Conservation (phyloP, 345 rosid species). For the Pseudoturritis turrita region DNA sequence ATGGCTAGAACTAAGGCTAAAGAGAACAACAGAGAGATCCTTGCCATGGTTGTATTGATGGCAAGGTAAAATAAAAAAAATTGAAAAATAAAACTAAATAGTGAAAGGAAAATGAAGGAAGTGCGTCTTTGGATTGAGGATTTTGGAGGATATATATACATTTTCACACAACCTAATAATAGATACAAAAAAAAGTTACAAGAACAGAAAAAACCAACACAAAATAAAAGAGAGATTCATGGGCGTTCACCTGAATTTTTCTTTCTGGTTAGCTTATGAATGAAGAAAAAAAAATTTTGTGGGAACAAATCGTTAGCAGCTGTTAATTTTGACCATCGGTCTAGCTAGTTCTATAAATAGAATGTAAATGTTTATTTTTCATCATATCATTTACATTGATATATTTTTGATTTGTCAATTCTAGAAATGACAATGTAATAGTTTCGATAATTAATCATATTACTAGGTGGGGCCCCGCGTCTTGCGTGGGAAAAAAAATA, state of each 20-base stretch:
- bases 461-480: too few species aligned
- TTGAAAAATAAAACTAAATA: background rate
- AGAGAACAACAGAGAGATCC: slow-evolving; percentile 32
- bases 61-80: background rate
- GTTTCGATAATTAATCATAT: background rate
- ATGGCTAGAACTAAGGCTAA: slow-evolving; percentile 25
- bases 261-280: background rate
- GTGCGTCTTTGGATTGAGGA: slow-evolving; percentile 9
- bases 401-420: background rate
- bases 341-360: background rate
- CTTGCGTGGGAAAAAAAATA: too few species aligned
- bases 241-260: slow-evolving; percentile 12
- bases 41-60: slow-evolving; percentile 32
- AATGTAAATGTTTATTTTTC: background rate
- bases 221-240: slow-evolving; percentile 8
- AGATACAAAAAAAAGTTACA: background rate
- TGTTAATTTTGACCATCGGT: background rate
- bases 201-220: background rate
- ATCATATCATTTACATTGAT: background rate
- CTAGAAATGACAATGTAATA: background rate
- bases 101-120: slow-evolving; percentile 19
- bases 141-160: slow-evolving; percentile 12
- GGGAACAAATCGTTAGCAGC: background rate
- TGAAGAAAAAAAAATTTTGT: background rate
- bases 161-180: slow-evolving; percentile 2